Conservation (phyloP, 2,329 filamentous ascomycete species). For the Dothidotthia symphoricarpi region DNA sequence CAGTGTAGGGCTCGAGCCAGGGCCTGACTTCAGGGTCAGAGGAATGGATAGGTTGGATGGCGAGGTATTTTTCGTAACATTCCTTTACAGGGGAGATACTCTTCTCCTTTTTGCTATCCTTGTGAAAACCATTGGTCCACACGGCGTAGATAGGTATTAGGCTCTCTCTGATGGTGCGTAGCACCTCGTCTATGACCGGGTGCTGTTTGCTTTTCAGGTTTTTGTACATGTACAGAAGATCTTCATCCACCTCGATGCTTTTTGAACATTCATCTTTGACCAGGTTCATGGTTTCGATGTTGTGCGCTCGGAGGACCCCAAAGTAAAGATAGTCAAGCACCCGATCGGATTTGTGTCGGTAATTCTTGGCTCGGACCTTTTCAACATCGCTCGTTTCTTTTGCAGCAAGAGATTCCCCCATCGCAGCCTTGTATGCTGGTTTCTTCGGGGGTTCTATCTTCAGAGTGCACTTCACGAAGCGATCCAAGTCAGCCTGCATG, state of each 20-base stretch:
- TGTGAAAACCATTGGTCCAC: conserved; percentile 10
- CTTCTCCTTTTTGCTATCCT: conserved; percentile 3
- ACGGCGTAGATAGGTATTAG: conserved; percentile 1
- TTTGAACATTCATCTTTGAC: conserved; percentile 29
- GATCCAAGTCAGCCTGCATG: conserved; percentile 45
- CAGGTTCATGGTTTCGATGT: conserved; percentile 28
- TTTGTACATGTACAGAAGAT: conserved; percentile 16
- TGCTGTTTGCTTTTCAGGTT: conserved; percentile 1
- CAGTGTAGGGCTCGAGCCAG: conserved; percentile 16
- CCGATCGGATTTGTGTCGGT: conserved; percentile 40
- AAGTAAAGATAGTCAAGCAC: conserved; percentile 66
- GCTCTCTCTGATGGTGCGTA: conserved; percentile 3
- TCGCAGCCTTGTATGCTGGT: conserved; percentile 37
- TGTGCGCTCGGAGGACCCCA: conserved; percentile 46
- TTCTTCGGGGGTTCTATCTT: conserved; percentile 40
- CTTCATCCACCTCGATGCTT: conserved; percentile 20
- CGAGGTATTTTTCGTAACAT: conserved; percentile 20
- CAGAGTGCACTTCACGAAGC: conserved; percentile 39
- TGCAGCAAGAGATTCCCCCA: conserved; percentile 21
- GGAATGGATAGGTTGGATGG: conserved; percentile 16
- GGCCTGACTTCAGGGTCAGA: conserved; percentile 11
- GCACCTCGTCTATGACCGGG: conserved; percentile 10
- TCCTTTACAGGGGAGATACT: conserved; percentile 16
- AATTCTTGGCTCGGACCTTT: conserved; percentile 20
- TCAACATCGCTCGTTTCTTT: conserved; percentile 18